phyloP scores from a whole-genome alignment of 2,329 filamentous ascomycete genomes.

The Arachnomyces sp. region DNA sequence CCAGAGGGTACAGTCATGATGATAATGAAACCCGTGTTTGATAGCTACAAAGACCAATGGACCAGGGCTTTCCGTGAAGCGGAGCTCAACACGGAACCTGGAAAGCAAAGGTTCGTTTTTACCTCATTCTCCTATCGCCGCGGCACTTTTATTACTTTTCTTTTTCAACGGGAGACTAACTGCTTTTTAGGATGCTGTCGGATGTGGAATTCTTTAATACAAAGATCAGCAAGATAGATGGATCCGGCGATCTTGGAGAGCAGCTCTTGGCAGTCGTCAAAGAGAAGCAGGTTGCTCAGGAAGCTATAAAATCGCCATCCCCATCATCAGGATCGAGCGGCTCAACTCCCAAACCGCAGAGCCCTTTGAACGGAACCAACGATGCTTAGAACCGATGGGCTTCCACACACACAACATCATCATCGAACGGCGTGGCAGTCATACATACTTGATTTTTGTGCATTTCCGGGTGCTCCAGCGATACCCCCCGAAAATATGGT shows the following conservation, averaged over 20 bases:
- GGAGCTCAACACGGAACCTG: conserved; percentile 55
- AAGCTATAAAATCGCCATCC: conserved; percentile 4
- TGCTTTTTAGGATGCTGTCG: conserved; percentile 55
- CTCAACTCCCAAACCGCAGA: neutral
- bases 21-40: conserved; percentile 82
- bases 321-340: neutral
- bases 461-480: too few relatives aligned
- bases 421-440: neutral
- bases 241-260: conserved; percentile 64
- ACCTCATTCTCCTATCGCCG: too few relatives aligned
- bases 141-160: conserved; percentile 19
- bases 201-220: conserved; percentile 66
- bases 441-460: too few relatives aligned
- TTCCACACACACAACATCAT: neutral
- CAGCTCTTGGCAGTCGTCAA: conserved; percentile 50
- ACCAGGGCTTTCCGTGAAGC: conserved; percentile 61
- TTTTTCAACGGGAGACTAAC: conserved; percentile 13
- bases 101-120: conserved; percentile 60
- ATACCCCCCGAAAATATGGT: too few relatives aligned
- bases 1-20: conserved; percentile 65
- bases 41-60: conserved; percentile 71
- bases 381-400: neutral
- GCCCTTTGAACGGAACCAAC: neutral
- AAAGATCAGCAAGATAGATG: conserved; percentile 68
- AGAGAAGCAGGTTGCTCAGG: conserved; percentile 25